phyloP scores from a whole-genome alignment of 108 stramenopile genomes.

The Hondaea fermentalgiana region DNA sequence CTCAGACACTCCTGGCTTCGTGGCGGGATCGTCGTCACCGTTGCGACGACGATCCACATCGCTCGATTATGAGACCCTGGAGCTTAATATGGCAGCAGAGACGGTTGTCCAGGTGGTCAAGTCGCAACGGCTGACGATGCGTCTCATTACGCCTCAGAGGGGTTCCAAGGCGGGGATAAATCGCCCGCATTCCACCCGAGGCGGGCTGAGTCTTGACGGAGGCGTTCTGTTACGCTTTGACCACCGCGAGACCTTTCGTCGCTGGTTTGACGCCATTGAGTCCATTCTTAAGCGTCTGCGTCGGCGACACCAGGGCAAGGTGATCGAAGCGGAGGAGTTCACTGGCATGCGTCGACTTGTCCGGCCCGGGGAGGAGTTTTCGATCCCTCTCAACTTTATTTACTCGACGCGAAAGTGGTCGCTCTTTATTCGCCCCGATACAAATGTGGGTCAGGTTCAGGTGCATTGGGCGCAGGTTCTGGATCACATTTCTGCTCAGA shows the following conservation, averaged over 20 bases:
- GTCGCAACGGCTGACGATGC: too few relatives aligned
- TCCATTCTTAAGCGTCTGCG: neutral
- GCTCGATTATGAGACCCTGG: too few relatives aligned
- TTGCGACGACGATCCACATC: too few relatives aligned
- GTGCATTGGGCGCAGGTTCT: constrained; percentile 3
- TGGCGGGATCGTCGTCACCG: too few relatives aligned
- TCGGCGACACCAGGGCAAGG: neutral
- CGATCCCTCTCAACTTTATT: constrained; percentile 2
- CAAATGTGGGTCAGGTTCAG: neutral
- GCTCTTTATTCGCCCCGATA: neutral
- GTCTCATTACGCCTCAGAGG: too few relatives aligned
- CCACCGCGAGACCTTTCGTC: neutral
- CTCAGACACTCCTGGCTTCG: neutral
- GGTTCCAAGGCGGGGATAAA: too few relatives aligned
- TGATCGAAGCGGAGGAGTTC: neutral
- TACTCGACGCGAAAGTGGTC: constrained; percentile 11
- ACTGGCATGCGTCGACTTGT: neutral
- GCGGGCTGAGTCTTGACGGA: neutral
- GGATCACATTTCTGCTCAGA: neutral
- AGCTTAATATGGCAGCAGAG: too few relatives aligned
- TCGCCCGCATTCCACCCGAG: neutral
- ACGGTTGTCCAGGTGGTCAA: too few relatives aligned
- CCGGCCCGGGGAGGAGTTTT: neutral
- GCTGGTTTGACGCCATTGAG: neutral
- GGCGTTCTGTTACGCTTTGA: neutral